Evolutionary conservation across 169 alveolate species (phyloP), one percentile per base, ranked within the genome.

Genomic region (Eimeria brunetti): DNA sequence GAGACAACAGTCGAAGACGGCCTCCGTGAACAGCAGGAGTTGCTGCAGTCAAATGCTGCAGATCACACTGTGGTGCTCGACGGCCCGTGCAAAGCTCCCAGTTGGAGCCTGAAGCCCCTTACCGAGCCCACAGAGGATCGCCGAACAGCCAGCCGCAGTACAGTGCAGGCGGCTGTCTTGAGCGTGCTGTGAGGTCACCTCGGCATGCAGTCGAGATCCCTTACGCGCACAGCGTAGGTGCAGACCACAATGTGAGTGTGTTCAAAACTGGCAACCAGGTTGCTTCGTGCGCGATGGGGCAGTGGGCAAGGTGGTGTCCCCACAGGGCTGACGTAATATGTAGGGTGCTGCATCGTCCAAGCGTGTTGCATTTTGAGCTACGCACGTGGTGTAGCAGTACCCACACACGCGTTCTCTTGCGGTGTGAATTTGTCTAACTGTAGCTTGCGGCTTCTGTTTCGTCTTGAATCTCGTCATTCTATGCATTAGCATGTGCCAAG

Each of bases 91-190:
- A 75, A 56, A 30, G 76, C 90, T 16, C 90, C 90, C 46, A 53
- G 56, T 22, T 83, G 90, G 90, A 83, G 12, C 53, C 56, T 83
- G 90, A 73, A 36, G 75, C 90, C 53, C 49, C 38, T 83, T 56
- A 51, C 75, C 30, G 90, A 83, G 51, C 53, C 69, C 36, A 46
- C 76, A 56, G 90, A 56, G 36, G 36, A 22, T 33, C 75, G 88
- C 88, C 49, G 30, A 51, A 51, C 24, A 20, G 67, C 64, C 56
- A 78, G 88, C 67, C 64, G 88, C 67, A 33, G 75, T 51, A 56
- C 90, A 83, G 90, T 33, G 56, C 90, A 41, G 90, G 90, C 90
- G 90, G 76, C 90, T 4, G 90, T 56, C 71, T n/a, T 46, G 36
- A 30, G 71, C 49, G 75, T 33, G 69, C 71, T 81, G 7, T 83